phyloP scores from a whole-genome alignment of 2,329 filamentous ascomycete species.

The Elsinoe perseae region DNA sequence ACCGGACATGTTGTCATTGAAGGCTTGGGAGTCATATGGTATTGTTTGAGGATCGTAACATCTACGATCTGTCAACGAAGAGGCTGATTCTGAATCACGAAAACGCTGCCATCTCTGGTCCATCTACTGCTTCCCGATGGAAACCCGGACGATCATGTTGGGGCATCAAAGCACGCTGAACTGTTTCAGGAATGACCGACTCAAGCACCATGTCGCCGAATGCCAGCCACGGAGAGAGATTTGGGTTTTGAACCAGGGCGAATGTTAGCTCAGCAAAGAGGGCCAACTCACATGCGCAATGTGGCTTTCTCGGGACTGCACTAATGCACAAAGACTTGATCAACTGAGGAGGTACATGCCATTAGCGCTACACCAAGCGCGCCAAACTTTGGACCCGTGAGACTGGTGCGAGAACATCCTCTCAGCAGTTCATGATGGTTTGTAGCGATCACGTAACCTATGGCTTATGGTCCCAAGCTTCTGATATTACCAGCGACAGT shows the following conservation, averaged over 20 bases:
- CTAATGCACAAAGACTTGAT: not conserved
- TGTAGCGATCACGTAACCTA: not conserved
- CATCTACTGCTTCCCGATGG: slow-evolving; percentile 6
- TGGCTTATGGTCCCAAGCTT: not conserved
- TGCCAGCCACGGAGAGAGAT: not conserved
- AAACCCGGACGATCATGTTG: slow-evolving; percentile 5
- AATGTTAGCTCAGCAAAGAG: not conserved
- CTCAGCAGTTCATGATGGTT: not conserved
- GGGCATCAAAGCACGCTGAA: not conserved
- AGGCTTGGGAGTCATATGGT: not conserved
- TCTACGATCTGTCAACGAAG: slow-evolving; percentile 1
- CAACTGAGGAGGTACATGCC: not conserved
- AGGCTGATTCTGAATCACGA: slow-evolving; percentile 2
- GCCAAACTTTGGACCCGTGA: not conserved
- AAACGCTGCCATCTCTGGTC: slow-evolving; percentile 5
- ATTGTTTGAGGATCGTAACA: not conserved
- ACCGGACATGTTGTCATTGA: not conserved
- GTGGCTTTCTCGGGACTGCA: slow-evolving; percentile 1
- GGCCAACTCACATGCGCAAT: not conserved
- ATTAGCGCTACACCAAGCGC: not conserved
- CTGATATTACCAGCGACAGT: not conserved
- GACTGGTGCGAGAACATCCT: not conserved
- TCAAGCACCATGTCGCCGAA: not conserved
- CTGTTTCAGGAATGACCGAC: slow-evolving; percentile 3
- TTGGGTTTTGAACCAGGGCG: not conserved